Base-by-base conservation (phyloP, 805 yeast species). In the Sugiyamaella valdiviana region DNA sequence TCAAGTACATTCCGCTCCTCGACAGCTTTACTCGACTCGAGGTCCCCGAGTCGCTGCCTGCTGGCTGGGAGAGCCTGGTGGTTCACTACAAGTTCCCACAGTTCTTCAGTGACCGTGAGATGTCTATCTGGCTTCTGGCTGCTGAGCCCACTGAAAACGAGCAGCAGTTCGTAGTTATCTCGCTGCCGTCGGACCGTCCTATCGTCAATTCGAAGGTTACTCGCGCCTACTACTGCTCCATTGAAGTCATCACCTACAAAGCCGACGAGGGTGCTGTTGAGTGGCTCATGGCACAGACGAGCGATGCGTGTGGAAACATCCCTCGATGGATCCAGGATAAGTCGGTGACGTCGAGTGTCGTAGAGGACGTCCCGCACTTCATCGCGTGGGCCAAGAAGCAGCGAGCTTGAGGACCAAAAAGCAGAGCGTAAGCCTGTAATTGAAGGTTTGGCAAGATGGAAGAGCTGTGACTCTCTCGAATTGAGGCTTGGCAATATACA, bases 211-310 rank as follows among this genome's bases (percentile, higher is more conserved):
- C 51, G 2, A 39, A 50, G 3, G 51, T 44, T 19, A 61, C 62
- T 6, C 55, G 58, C 39, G 73, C 63, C 4, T 35, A 39, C 12
- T 70, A 70, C 50, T 53, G 63, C n/a, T 61, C 72, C 10, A 58
- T 70, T 7, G 74, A 69, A 48, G 55, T 55, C 7, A 60, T 69
- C 22, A 50, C 54, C 6, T 52, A 51, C 20, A 49, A 51, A 17
- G 53, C 47, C 5, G 60, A 53, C 23, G 56, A 57, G 19, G 49
- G 57, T 10, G 48, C 51, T n/a, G 61, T 66, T 1, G 57, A 63
- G 23, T 69, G 74, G 74, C 51, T 59, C 6, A 64, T 68, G 70
- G 72, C 71, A 1, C 63, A 64, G 41, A 59, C 70, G 7, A 63
- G 70, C 46, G 69, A 69, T 39, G 70, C 73, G 1, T 60, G 68